Evolutionary conservation across 179 eudicot species (phyloP).

Genomic region (Camellia oleifera): DNA sequence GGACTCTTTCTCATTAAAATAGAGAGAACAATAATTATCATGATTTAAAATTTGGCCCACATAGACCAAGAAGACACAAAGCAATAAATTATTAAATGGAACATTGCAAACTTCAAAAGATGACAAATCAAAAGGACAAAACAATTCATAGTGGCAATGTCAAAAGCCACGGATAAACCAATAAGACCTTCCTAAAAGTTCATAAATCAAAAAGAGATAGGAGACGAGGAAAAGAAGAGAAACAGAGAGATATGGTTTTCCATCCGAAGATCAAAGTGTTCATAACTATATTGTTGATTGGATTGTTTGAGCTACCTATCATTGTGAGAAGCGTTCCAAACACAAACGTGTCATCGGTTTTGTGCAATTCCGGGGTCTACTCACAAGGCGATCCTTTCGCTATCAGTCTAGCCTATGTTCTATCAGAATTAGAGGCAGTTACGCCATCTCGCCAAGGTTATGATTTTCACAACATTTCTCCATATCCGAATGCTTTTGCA

Average conservation of each 20-base stretch:
- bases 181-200: background rate
- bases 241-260: conserved; percentile 12
- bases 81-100: background rate
- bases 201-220: background rate
- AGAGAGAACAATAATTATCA: background rate
- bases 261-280: conserved; percentile 1
- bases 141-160: conserved; percentile 4
- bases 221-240: conserved; percentile 2
- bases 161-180: conserved; percentile 18
- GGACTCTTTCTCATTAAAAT: background rate
- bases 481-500: conserved; percentile 48
- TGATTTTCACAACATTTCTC: conserved; percentile 39
- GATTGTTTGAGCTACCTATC: conserved; percentile 9
- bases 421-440: conserved; percentile 24
- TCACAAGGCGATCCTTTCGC: conserved; percentile 36
- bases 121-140: conserved; percentile 9
- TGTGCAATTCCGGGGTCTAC: conserved; percentile 33
- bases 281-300: conserved; percentile 6
- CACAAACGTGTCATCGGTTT: conserved; percentile 22
- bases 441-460: conserved; percentile 30
- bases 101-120: background rate
- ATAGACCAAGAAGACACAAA: background rate
- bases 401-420: conserved; percentile 37
- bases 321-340: conserved; percentile 31
- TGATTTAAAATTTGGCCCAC: background rate